Evolutionary conservation across 1,284 basidiomycete genomes (phyloP).

Genomic region (Cryptococcus neoformans): DNA sequence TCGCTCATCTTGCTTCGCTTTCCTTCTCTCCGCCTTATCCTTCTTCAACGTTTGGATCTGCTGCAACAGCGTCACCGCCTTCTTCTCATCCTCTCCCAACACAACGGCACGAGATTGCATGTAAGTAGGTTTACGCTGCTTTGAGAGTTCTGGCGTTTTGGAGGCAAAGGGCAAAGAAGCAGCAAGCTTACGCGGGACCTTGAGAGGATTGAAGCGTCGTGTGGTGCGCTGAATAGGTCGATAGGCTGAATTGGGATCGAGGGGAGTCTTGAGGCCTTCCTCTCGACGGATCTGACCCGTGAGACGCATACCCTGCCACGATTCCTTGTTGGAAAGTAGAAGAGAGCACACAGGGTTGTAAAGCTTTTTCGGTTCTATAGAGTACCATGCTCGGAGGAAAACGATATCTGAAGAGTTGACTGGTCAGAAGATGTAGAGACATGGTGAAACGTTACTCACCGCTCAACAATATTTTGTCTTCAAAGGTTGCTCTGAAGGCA

Average conservation of each 20-base stretch:
- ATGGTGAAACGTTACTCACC: slow-evolving; percentile 57
- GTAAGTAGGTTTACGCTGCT: slow-evolving; percentile 74
- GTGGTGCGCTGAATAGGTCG: slow-evolving; percentile 72
- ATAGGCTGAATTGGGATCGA: slow-evolving; percentile 83
- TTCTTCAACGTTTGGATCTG: slow-evolving; percentile 91
- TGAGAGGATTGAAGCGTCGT: slow-evolving; percentile 88
- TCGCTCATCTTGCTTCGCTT: slow-evolving; percentile 78
- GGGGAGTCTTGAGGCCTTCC: slow-evolving; percentile 76
- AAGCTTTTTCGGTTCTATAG: slow-evolving; percentile 88
- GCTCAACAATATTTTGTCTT: slow-evolving; percentile 95
- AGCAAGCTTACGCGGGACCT: slow-evolving; percentile 84
- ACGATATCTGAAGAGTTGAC: slow-evolving; percentile 68
- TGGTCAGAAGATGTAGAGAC: slow-evolving; percentile 1
- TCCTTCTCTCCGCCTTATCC: slow-evolving; percentile 72
- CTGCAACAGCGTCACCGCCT: slow-evolving; percentile 86
- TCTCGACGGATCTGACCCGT: slow-evolving; percentile 89
- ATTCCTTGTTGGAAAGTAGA: slow-evolving; percentile 70
- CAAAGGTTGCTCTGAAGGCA: slow-evolving; percentile 92
- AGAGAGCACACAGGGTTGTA: slow-evolving; percentile 97
- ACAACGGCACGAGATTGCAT: slow-evolving; percentile 91
- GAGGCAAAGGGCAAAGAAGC: slow-evolving; percentile 85
- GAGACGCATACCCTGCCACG: slow-evolving; percentile 91
- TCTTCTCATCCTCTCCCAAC: slow-evolving; percentile 91
- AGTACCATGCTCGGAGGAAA: slow-evolving; percentile 96
- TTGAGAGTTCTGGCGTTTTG: slow-evolving; percentile 80